Percentiles rank a stretch among this genome's conserved stretches.
Evolutionary conservation across 2,329 filamentous ascomycete genomes (phyloP).

Genomic region (Diaporthe sp.): DNA sequence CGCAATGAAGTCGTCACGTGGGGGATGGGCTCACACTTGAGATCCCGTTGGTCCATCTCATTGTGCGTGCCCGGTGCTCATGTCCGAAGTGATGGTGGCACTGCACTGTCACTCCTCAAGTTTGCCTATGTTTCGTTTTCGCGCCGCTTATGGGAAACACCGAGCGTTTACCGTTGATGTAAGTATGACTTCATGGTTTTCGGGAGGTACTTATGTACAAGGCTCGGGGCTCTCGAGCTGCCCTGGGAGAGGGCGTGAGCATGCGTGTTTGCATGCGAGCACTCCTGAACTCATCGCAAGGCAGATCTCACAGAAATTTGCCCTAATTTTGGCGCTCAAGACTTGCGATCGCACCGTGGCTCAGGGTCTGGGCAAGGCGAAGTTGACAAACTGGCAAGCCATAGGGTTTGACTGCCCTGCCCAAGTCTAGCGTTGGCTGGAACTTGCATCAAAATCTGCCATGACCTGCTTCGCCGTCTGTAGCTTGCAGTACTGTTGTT

Average conservation of each 20-base stretch:
- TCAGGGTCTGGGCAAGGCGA: neutral
- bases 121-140: neutral
- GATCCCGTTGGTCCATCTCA: neutral
- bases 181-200: neutral
- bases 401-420: neutral
- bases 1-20: neutral
- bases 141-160: fast-evolving
- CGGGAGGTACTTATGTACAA: neutral
- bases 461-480: neutral
- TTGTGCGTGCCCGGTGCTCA: neutral
- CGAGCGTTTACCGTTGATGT: neutral
- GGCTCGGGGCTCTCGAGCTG: neutral
- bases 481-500: neutral
- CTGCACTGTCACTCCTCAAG: neutral
- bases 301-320: neutral
- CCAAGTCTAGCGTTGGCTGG: no score
- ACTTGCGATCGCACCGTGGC: neutral
- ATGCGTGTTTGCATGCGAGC: neutral
- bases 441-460: neutral
- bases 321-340: fast-evolving
- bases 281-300: no score
- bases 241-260: neutral
- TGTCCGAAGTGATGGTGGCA: neutral
- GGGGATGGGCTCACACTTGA: neutral
- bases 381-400: neutral